A percentile compares a stretch with the other conserved stretches of the same genome.
These are phyloP conservation scores for Trametes coccinea DNA, from an alignment of 768 basidiomycete species.

Conservation along the genomic window DNA sequence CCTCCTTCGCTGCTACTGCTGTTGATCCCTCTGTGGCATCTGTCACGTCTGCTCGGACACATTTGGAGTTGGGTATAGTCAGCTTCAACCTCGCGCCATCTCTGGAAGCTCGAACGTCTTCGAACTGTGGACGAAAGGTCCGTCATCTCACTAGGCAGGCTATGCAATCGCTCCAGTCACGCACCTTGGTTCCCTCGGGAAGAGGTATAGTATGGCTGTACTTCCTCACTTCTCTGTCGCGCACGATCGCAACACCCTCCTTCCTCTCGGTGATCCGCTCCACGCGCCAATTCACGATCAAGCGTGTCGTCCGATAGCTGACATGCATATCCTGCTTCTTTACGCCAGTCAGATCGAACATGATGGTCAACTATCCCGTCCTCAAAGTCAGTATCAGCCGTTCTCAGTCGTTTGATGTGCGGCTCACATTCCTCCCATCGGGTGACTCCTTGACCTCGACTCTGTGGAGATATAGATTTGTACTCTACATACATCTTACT, in stretches of 20 bases:
- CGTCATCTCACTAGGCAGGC: background rate
- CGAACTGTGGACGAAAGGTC: slow-evolving; percentile 48
- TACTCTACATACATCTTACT: background rate
- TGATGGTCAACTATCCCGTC: slow-evolving; percentile 53
- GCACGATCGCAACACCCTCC: slow-evolving; percentile 58
- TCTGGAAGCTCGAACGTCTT: slow-evolving; percentile 70
- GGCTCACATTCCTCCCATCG: slow-evolving; percentile 55
- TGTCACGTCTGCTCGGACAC: slow-evolving; percentile 3
- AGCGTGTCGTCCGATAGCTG: slow-evolving; percentile 61
- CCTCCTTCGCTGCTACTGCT: background rate
- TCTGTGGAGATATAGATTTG: slow-evolving; percentile 35
- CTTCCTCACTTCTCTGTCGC: slow-evolving; percentile 63
- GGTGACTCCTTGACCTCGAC: slow-evolving; percentile 70
- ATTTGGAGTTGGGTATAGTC: slow-evolving; percentile 52
- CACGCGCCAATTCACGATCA: slow-evolving; percentile 68
- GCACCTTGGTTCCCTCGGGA: slow-evolving; percentile 61
- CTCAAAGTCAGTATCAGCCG: background rate
- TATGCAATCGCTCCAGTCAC: background rate
- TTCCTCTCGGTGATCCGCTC: slow-evolving; percentile 60
- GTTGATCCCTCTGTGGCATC: background rate
- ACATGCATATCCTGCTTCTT: slow-evolving; percentile 76
- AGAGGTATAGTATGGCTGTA: slow-evolving; percentile 69
- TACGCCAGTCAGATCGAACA: slow-evolving; percentile 69
- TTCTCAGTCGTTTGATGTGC: background rate
- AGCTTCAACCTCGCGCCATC: slow-evolving; percentile 60